phyloP scores from a whole-genome alignment of 2,329 filamentous ascomycete genomes.

The Leptographium lundbergii region DNA sequence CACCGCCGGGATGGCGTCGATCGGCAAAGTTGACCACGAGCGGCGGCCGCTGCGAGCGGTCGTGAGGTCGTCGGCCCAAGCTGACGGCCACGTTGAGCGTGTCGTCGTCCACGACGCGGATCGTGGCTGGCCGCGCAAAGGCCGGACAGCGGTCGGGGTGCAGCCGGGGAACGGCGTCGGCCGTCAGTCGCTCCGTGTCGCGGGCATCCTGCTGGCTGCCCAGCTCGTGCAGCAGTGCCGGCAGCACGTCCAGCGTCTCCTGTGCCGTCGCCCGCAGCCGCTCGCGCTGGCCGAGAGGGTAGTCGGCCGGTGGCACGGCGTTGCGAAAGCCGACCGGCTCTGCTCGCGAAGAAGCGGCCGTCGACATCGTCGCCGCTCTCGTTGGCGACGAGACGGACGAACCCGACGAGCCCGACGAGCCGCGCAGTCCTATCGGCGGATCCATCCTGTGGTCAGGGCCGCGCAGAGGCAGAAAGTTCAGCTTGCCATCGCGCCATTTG shows the following conservation, averaged over 20 bases:
- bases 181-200: conserved; percentile 24
- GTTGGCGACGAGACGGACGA: neutral
- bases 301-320: neutral
- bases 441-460: neutral
- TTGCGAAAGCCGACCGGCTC: neutral
- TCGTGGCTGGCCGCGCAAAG: conserved; percentile 16
- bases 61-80: neutral
- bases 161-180: conserved; percentile 17
- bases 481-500: neutral
- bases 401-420: too few species aligned
- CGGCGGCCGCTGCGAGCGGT: neutral
- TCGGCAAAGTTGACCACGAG: conserved; percentile 56
- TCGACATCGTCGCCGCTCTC: neutral
- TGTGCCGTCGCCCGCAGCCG: conserved; percentile 26
- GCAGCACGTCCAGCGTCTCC: conserved; percentile 34
- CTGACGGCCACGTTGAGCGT: conserved; percentile 42
- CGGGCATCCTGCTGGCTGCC: conserved; percentile 24
- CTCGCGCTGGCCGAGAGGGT: neutral
- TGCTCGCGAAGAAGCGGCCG: neutral
- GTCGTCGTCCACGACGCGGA: conserved; percentile 43
- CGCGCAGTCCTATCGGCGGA: too few species aligned
- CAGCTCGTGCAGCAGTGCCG: conserved; percentile 30
- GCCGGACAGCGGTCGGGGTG: conserved; percentile 28
- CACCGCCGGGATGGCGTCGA: conserved; percentile 43
- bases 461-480: neutral